Evolutionary conservation across 2,329 filamentous ascomycete species (phyloP), one percentile per base, ranked within the genome.

Genomic region (Furcasterigmium furcatum): DNA sequence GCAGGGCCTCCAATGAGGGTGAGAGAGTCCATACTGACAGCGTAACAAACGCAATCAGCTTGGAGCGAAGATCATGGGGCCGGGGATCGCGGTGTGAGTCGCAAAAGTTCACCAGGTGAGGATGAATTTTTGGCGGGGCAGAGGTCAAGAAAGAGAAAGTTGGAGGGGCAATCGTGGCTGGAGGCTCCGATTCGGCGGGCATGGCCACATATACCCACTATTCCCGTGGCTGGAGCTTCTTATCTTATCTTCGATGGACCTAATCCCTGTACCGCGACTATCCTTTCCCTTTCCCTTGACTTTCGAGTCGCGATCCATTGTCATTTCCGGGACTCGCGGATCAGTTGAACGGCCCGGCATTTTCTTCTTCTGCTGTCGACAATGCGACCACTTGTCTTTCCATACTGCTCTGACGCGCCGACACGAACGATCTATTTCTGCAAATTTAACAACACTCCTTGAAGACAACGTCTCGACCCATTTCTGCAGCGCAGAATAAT

Each of bases 1-100:
- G 80, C 81, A 45, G 75, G 63, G 52, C 64, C 59, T 52, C 68
- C 68, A 46, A 70, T 58, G 47, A 71, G 62, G 43, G 53, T 58
- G n/a, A 58, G 53, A 41, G 53, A 56, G 44, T 55, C 54, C 54
- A 57, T 57, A 34, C 36, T 39, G 41, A 36, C 38, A 43, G 46
- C 48, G 46, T 41, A 32, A 48, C n/a, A 46, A 46, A 30, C 25
- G 34, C 34, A 36, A 36, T 36, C 34, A 36, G 34, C 34, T 18
- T 16, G 34, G 34, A 36, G 16, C 34, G 34, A 36, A 19, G 16
- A 18, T 36, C 34, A 36, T 36, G 34, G 16, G 34, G 19, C 34
- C n/a, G 16, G 30, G 34, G 16, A 18, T 16, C 34, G 34, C 32
- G 34, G 48, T 25, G 27, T 36, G 48, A 48, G 21, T 50, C 43